Percentiles rank a stretch among this genome's conserved stretches.
phyloP scores from a whole-genome alignment of 805 yeast genomes.

The Candida quercuum region DNA sequence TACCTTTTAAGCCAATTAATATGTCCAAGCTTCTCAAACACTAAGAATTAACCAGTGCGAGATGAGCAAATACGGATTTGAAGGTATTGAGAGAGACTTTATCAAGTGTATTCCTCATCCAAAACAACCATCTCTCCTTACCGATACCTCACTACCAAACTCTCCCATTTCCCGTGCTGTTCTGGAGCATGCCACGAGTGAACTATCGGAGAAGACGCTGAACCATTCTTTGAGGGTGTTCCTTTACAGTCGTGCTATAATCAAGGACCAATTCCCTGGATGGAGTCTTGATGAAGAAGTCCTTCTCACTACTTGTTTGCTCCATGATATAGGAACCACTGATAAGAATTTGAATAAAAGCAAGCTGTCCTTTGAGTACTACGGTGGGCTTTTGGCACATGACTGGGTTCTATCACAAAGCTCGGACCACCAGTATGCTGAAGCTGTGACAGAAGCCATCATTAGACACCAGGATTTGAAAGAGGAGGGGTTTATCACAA shows the following conservation, averaged over 20 bases:
- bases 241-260: conserved; percentile 3
- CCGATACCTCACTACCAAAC: not conserved
- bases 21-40: no score
- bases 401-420: not conserved
- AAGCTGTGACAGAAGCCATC: conserved; percentile 4
- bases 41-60: not conserved
- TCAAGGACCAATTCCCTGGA: conserved; percentile 2
- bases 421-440: not conserved
- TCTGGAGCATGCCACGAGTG: not conserved
- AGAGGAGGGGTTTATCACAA: conserved; percentile 1
- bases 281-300: conserved; percentile 4
- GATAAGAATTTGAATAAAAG: not conserved
- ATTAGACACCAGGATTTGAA: conserved; percentile 2
- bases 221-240: conserved; percentile 5
- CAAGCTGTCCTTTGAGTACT: conserved; percentile 3
- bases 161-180: not conserved
- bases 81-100: conserved; percentile 3
- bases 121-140: not conserved
- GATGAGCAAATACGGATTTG: conserved; percentile 3
- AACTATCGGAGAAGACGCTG: not conserved
- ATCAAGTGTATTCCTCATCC: conserved; percentile 1
- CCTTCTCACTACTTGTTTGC: not conserved
- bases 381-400: conserved; percentile 1
- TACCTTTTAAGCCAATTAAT: no score
- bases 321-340: conserved; percentile 3